A percentile compares a stretch with the other conserved stretches of the same genome.
Conservation (phyloP, 164 flowering plant genomes). For the Kingdonia uniflora region DNA sequence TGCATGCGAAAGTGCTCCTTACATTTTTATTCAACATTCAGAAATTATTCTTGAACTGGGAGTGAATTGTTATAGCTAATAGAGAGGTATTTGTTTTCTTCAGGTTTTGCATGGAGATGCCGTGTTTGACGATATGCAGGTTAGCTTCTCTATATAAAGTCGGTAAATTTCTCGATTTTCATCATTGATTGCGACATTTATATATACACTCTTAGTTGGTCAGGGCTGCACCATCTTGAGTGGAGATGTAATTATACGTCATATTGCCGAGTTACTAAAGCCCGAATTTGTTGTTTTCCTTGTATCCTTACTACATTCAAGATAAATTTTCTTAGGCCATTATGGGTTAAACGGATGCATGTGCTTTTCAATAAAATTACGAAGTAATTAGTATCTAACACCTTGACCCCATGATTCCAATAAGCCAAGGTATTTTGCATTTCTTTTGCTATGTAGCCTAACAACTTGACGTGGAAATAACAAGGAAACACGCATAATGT, state of each 20-base stretch:
- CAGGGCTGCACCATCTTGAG: constrained; percentile 98
- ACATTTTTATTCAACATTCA: constrained; percentile 1
- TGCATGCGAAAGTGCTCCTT: too few relatives aligned
- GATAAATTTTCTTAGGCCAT: not conserved
- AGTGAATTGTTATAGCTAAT: constrained; percentile 1
- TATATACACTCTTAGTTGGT: constrained; percentile 3
- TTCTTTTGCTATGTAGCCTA: too few relatives aligned
- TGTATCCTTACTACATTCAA: constrained; percentile 47
- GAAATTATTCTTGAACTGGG: not conserved
- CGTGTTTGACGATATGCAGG: constrained; percentile 68
- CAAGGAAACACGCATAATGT: too few relatives aligned
- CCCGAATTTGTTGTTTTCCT: constrained; percentile 94
- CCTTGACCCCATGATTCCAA: too few relatives aligned
- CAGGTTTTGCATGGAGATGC: constrained; percentile 99
- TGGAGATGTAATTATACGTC: constrained; percentile 92
- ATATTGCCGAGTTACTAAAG: constrained; percentile 62
- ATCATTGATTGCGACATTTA: too few relatives aligned
- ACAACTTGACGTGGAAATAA: too few relatives aligned
- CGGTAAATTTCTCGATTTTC: constrained; percentile 3
- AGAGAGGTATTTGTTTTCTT: constrained; percentile 10
- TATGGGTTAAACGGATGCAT: too few relatives aligned
- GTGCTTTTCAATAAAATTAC: too few relatives aligned
- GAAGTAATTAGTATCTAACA: too few relatives aligned
- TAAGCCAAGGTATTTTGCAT: too few relatives aligned
- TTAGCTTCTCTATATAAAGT: constrained; percentile 15